These are phyloP conservation scores for Chlorella sp. DNA, from an alignment of 139 green algal genomes.

Conservation along the genomic window DNA sequence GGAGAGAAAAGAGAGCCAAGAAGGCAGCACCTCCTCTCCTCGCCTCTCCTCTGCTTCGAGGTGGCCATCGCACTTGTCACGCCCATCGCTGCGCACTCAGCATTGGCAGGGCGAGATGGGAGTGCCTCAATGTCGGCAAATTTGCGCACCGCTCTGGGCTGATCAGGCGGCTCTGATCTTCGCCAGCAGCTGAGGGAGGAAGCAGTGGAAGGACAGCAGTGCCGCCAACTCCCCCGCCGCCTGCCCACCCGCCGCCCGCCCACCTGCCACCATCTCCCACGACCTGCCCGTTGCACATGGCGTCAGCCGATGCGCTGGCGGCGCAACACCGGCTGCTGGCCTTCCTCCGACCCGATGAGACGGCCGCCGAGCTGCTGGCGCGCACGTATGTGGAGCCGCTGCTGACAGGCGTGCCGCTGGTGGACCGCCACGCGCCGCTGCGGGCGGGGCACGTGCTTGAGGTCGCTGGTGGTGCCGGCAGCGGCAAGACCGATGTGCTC, in stretches of 20 bases:
- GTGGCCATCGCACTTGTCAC: too few species aligned
- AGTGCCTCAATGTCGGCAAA: too few species aligned
- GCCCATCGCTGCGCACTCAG: too few species aligned
- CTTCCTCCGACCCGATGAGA: constrained; percentile 42
- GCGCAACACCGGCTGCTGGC: not conserved
- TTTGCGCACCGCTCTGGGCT: too few species aligned
- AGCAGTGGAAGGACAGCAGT: not conserved
- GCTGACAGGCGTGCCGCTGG: constrained; percentile 31
- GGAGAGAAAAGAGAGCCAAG: too few species aligned
- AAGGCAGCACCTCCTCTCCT: too few species aligned
- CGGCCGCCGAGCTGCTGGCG: constrained; percentile 21
- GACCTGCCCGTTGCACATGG: too few species aligned
- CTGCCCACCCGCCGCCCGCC: not conserved
- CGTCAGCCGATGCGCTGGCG: not conserved
- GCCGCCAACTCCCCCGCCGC: not conserved
- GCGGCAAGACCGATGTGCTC: constrained; percentile 40
- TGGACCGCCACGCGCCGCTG: constrained; percentile 27
- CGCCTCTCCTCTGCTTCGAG: too few species aligned
- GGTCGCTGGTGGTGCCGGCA: constrained; percentile 14
- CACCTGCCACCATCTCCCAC: too few species aligned
- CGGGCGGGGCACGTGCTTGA: constrained; percentile 34
- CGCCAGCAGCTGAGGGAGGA: not conserved
- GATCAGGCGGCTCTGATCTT: not conserved
- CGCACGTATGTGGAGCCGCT: constrained; percentile 29
- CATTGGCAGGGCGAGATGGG: too few species aligned